Conservation (phyloP, 2,329 filamentous ascomycete species). For the Microsporum ferrugineum region DNA sequence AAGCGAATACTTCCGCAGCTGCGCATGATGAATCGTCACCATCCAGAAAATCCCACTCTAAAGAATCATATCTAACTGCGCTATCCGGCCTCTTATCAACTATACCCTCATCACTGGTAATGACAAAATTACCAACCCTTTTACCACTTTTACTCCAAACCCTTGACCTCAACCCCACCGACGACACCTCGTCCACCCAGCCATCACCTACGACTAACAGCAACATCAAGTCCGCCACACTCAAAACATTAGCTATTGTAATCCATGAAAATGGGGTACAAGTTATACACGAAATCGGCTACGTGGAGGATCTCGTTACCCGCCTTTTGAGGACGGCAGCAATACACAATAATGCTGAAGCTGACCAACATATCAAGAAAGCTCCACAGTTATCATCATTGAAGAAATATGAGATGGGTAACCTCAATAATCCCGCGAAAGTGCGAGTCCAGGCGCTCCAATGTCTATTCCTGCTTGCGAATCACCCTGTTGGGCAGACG, state of each 20-base stretch:
- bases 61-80: conserved; percentile 52
- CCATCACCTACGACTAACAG: conserved; percentile 32
- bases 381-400: not conserved
- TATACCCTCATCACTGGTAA: conserved; percentile 48
- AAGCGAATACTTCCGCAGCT: conserved; percentile 24
- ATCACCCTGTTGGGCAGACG: conserved; percentile 18
- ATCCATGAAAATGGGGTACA: conserved; percentile 45
- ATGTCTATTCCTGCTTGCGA: conserved; percentile 31
- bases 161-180: conserved; percentile 40
- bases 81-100: conserved; percentile 50
- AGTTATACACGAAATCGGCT: conserved; percentile 42
- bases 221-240: conserved; percentile 48
- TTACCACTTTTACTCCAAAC: conserved; percentile 52
- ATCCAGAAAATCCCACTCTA: conserved; percentile 22
- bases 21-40: not conserved
- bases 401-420: conserved; percentile 5
- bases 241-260: conserved; percentile 48
- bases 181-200: conserved; percentile 14
- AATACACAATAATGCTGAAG: conserved; percentile 2
- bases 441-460: conserved; percentile 28
- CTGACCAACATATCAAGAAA: not conserved
- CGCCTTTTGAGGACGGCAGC: conserved; percentile 43
- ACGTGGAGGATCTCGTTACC: conserved; percentile 46
- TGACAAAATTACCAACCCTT: conserved; percentile 47
- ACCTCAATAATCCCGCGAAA: conserved; percentile 18